These are phyloP conservation scores for Tylopilus sp. DNA, from an alignment of 1,284 basidiomycete genomes.

Conservation along the genomic window DNA sequence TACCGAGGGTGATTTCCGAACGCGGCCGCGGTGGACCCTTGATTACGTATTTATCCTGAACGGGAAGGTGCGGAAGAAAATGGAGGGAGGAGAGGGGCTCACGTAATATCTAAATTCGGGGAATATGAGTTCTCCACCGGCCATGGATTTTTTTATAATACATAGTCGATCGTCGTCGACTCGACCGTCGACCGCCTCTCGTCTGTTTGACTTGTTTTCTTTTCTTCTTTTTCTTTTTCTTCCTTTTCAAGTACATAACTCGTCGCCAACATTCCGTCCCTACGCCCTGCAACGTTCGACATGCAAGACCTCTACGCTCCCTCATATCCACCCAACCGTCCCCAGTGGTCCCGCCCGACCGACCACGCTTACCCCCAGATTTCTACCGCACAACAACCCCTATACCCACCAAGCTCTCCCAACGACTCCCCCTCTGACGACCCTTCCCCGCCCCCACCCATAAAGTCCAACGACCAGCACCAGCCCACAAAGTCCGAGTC, in stretches of 20 bases:
- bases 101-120: constrained; percentile 36
- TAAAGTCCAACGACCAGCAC: constrained; percentile 43
- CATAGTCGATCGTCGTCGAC: constrained; percentile 37
- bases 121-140: constrained; percentile 42
- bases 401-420: constrained; percentile 44
- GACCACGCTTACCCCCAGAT: constrained; percentile 38
- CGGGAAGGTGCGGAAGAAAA: constrained; percentile 35
- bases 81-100: constrained; percentile 29
- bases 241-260: constrained; percentile 33
- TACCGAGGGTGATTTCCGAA: constrained; percentile 41
- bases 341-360: constrained; percentile 34
- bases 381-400: constrained; percentile 31
- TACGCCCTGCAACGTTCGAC: constrained; percentile 36
- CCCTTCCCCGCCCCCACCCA: constrained; percentile 45
- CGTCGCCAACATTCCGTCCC: constrained; percentile 34
- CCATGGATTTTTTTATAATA: constrained; percentile 37
- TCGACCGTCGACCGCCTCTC: constrained; percentile 28
- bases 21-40: constrained; percentile 36
- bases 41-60: constrained; percentile 32
- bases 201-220: constrained; percentile 29
- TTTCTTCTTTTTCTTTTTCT: constrained; percentile 1
- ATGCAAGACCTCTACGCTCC: constrained; percentile 66
- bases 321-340: constrained; percentile 43
- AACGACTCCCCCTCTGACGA: constrained; percentile 47
- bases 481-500: constrained; percentile 56